A percentile compares a stretch with the other conserved stretches of the same genome.
phyloP scores from a whole-genome alignment of 192 early-diverging fungal genomes.

The Podila minutissima region DNA sequence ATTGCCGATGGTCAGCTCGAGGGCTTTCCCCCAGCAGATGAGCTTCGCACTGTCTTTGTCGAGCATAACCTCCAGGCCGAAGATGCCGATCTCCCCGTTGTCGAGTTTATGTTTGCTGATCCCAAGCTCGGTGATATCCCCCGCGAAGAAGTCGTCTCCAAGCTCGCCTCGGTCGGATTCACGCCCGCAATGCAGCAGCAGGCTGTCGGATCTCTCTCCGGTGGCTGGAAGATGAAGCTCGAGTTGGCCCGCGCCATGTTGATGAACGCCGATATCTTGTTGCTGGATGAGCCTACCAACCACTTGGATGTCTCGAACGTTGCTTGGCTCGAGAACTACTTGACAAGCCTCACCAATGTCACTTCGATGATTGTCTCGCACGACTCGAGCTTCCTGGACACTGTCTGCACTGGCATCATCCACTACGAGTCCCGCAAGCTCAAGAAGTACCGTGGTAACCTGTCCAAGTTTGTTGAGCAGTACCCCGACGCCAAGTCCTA shows the following conservation, averaged over 20 bases:
- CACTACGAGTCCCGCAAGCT: conserved; percentile 87
- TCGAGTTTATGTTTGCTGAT: conserved; percentile 76
- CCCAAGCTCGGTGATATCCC: conserved; percentile 65
- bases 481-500: conserved; percentile 82
- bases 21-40: conserved; percentile 80
- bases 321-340: conserved; percentile 75
- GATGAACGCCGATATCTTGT: conserved; percentile 83
- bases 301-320: conserved; percentile 78
- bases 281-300: conserved; percentile 89
- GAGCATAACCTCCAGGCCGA: conserved; percentile 80
- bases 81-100: conserved; percentile 74
- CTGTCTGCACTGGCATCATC: conserved; percentile 83
- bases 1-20: conserved; percentile 87
- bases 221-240: conserved; percentile 94
- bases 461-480: conserved; percentile 82
- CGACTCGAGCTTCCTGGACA: conserved; percentile 87
- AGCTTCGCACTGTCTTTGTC: conserved; percentile 83
- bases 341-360: conserved; percentile 73
- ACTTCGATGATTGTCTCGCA: conserved; percentile 90
- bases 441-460: conserved; percentile 78
- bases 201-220: conserved; percentile 78
- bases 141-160: conserved; percentile 54
- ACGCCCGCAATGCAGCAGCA: conserved; percentile 63
- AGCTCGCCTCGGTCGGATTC: conserved; percentile 73
- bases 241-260: conserved; percentile 89